Evolutionary conservation across 306 rosid species (phyloP).

Genomic region (Prunus padus): DNA sequence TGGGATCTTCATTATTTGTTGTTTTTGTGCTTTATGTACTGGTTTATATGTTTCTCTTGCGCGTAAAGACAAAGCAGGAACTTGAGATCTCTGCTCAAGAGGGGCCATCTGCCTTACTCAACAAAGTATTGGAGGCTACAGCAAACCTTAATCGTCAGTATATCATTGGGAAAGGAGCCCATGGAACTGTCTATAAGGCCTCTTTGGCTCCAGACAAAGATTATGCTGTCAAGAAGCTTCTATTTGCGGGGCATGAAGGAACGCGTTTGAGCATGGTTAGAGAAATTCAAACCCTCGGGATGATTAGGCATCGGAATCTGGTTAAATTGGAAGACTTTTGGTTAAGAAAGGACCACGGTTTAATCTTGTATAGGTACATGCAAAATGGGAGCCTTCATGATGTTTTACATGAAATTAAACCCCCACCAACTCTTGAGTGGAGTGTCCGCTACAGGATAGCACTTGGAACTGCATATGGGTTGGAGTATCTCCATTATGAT

Average conservation of each 20-base stretch:
- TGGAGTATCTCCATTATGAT: constrained; percentile 77
- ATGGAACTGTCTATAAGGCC: constrained; percentile 82
- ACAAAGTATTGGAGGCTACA: constrained; percentile 62
- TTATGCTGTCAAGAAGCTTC: constrained; percentile 74
- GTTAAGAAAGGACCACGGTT: constrained; percentile 55
- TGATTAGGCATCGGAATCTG: constrained; percentile 72
- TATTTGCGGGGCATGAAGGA: constrained; percentile 40
- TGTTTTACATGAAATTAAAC: constrained; percentile 55
- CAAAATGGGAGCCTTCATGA: constrained; percentile 87
- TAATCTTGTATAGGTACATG: constrained; percentile 71
- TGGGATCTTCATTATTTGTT: constrained; percentile 52
- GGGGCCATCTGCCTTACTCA: constrained; percentile 47
- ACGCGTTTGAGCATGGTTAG: constrained; percentile 55
- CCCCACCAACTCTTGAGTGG: constrained; percentile 57
- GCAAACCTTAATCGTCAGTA: constrained; percentile 50
- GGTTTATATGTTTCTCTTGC: constrained; percentile 24
- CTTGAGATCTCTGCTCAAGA: constrained; percentile 25
- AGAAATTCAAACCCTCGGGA: constrained; percentile 66
- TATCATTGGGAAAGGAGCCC: constrained; percentile 86
- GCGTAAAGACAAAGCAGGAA: constrained; percentile 38
- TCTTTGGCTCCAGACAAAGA: constrained; percentile 35
- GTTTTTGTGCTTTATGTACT: constrained; percentile 40
- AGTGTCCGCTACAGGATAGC: constrained; percentile 61
- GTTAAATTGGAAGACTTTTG: constrained; percentile 65
- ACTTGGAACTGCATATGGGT: constrained; percentile 69